A percentile compares a stretch with the other conserved stretches of the same genome.
These are phyloP conservation scores for Neonectria neomacrospora DNA, from an alignment of 2,329 filamentous ascomycete genomes.

Conservation along the genomic window DNA sequence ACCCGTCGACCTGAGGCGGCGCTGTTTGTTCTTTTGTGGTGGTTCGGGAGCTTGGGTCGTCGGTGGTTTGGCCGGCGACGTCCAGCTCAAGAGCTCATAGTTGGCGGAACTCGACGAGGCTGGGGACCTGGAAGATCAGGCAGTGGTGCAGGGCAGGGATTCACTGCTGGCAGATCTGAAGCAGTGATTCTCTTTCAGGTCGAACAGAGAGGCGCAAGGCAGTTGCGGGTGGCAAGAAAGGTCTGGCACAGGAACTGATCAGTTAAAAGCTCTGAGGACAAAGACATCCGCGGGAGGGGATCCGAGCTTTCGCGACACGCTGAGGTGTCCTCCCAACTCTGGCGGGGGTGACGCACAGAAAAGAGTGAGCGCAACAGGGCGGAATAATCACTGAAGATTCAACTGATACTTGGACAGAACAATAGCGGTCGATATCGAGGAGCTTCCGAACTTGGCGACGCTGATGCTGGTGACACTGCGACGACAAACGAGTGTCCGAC, in stretches of 20 bases:
- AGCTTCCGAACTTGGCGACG: conserved; percentile 35
- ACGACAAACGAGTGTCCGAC: conserved; percentile 33
- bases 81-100: conserved; percentile 47
- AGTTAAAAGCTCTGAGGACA: conserved; percentile 44
- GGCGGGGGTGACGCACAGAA: conserved; percentile 45
- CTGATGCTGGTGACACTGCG: conserved; percentile 40
- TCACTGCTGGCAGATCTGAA: conserved; percentile 32
- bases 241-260: conserved; percentile 41
- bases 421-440: conserved; percentile 51
- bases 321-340: conserved; percentile 34
- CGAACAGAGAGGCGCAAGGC: conserved; percentile 31
- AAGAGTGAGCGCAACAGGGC: conserved; percentile 48
- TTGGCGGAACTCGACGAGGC: conserved; percentile 24
- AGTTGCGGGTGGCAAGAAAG: conserved; percentile 38
- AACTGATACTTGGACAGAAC: conserved; percentile 55
- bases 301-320: conserved; percentile 46
- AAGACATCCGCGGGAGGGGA: conserved; percentile 43
- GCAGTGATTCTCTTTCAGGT: conserved; percentile 15
- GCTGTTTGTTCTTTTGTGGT: conserved; percentile 36
- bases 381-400: conserved; percentile 50
- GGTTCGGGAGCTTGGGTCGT: conserved; percentile 25
- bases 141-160: conserved; percentile 15
- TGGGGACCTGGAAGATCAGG: conserved; percentile 19
- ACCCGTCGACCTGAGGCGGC: conserved; percentile 40
- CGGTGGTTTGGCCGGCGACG: conserved; percentile 30